Conservation (phyloP, 176 grass and related monocot genomes). For the Oryza officinalis region DNA sequence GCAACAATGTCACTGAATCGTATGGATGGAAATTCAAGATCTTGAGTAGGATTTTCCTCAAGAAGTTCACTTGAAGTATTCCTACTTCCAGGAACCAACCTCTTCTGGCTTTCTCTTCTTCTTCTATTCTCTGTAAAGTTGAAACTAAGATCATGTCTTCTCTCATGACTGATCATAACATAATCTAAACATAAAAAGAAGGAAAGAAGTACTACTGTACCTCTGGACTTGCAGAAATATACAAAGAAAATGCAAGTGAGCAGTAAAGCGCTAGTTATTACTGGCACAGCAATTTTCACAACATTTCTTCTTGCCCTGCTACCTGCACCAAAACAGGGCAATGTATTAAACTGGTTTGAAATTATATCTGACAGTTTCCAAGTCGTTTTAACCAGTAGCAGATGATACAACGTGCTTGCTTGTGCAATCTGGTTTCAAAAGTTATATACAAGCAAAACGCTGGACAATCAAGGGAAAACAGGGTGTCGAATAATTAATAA, state of each 20-base stretch:
- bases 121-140: constrained; percentile 16
- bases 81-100: neutral
- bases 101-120: constrained; percentile 28
- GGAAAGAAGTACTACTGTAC: neutral
- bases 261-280: neutral
- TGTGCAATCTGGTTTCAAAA: too few species aligned
- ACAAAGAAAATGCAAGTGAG: constrained; percentile 26
- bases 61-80: constrained; percentile 22
- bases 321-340: constrained; percentile 7
- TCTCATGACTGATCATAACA: neutral
- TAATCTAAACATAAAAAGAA: neutral
- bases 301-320: neutral
- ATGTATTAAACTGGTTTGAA: neutral
- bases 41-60: constrained; percentile 3
- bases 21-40: constrained; percentile 44
- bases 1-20: constrained; percentile 35
- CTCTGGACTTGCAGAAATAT: constrained; percentile 31
- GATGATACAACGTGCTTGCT: neutral
- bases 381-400: neutral
- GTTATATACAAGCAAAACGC: too few species aligned
- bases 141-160: neutral
- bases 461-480: too few species aligned
- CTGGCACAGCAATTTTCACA: constrained; percentile 30
- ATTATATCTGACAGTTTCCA: neutral
- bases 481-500: too few species aligned